Percentiles rank a stretch among this genome's conserved stretches.
Conservation (phyloP, 1,284 basidiomycete species). For the Blastosporella zonata region DNA sequence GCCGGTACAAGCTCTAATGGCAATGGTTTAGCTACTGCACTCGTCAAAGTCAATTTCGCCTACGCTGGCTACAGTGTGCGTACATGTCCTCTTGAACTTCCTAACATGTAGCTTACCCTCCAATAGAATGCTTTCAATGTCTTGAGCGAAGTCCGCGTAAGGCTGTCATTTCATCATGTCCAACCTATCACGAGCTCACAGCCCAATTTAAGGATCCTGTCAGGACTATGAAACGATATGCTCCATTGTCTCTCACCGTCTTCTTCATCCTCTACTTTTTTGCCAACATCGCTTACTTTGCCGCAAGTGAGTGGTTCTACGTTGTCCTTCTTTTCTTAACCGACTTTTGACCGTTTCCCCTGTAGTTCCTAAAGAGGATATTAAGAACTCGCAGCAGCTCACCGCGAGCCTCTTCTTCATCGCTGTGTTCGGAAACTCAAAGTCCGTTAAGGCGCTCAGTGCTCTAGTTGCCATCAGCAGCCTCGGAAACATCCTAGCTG, state of each 20-base stretch:
- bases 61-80: conserved; percentile 41
- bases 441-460: conserved; percentile 36
- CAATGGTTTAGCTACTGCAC: conserved; percentile 42
- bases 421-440: conserved; percentile 45
- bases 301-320: conserved; percentile 27
- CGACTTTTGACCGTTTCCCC: conserved; percentile 26
- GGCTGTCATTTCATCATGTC: conserved; percentile 2
- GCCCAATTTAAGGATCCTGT: conserved; percentile 28
- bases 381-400: conserved; percentile 40
- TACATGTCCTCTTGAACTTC: background rate
- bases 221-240: conserved; percentile 35
- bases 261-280: conserved; percentile 46
- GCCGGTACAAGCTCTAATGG: conserved; percentile 40
- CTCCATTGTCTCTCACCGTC: conserved; percentile 39
- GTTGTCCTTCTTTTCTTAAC: background rate
- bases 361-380: conserved; percentile 41
- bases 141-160: conserved; percentile 38
- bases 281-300: conserved; percentile 45
- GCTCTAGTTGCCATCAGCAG: conserved; percentile 40
- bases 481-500: conserved; percentile 29
- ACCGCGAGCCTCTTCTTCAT: conserved; percentile 50
- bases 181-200: background rate
- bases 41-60: conserved; percentile 43
- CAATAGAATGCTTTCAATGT: conserved; percentile 36
- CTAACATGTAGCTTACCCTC: conserved; percentile 13